Base-by-base conservation (phyloP, 2,329 filamentous ascomycete genomes). In the Immersiporthe knoxdaviesiana region DNA sequence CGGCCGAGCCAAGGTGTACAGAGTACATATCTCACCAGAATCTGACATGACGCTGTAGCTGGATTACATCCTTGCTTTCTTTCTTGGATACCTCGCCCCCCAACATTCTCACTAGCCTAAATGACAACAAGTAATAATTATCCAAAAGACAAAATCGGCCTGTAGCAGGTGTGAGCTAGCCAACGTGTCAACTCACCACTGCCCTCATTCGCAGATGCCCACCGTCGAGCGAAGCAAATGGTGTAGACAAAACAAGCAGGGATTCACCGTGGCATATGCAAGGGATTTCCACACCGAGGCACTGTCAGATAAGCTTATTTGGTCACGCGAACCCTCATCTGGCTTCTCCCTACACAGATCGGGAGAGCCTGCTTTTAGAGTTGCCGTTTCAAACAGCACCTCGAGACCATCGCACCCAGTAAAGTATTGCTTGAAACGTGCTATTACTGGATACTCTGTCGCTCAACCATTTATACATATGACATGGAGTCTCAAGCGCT, bases 241-340 rank as follows among this genome's bases (percentile, higher is more conserved):
- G n/a, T 30, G n/a, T 16, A 6, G 18, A 50, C 14, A 14, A n/a
- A n/a, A 7, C 8, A 14, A 56, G 52, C 52, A 56, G 52, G 52
- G 52, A 30, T 56, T 2, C 12, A 18, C 24, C 4, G 52, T 56
- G 52, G 14, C 24, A 56, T 56, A 56, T 30, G 52, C 52, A 56
- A 32, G 52, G 52, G 52, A 56, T 24, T 24, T 16, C 12, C 52
- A 30, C 5, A 2, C 18, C 6, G 12, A 30, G n/a, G 24, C 24
- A 30, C 52, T 56, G 52, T 56, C 52, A 56, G 52, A 56, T 56
- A 56, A 56, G 24, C 52, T 56, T 56, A 56, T 56, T 30, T 6
- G 5, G 24, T 32, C 7, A 30, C 52, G 44, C 24, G 24, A 56
- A 56, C 52, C 27, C 27, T 56, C n/a, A 27, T 47, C n/a, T 21